Conservation (phyloP, 192 early-diverging fungal species). For the Entomortierella parvispora region DNA sequence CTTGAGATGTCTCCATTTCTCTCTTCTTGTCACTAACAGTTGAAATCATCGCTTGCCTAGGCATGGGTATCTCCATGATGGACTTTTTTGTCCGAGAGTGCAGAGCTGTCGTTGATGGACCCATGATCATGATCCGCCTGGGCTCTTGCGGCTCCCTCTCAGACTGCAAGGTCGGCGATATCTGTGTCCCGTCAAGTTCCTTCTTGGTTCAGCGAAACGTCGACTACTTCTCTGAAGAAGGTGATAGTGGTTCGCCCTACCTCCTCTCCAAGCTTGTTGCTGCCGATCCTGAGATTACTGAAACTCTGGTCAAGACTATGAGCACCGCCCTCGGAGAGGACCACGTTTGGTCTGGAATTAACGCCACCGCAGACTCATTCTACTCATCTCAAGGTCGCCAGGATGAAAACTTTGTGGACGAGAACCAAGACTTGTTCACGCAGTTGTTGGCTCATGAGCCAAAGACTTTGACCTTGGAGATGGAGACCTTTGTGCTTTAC, state of each 20-base stretch:
- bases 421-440: slow-evolving; percentile 72
- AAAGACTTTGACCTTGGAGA: slow-evolving; percentile 73
- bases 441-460: slow-evolving; percentile 60
- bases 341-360: slow-evolving; percentile 67
- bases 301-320: slow-evolving; percentile 47
- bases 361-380: slow-evolving; percentile 86
- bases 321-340: slow-evolving; percentile 46
- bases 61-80: slow-evolving; percentile 84
- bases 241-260: slow-evolving; percentile 61
- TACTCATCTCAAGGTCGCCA: slow-evolving; percentile 86
- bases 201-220: slow-evolving; percentile 77
- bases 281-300: slow-evolving; percentile 68
- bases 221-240: slow-evolving; percentile 70
- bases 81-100: slow-evolving; percentile 93
- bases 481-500: slow-evolving; percentile 89
- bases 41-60: slow-evolving; percentile 12
- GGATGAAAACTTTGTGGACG: slow-evolving; percentile 79
- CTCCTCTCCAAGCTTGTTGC: slow-evolving; percentile 66
- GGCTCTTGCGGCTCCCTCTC: slow-evolving; percentile 89
- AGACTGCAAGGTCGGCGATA: slow-evolving; percentile 62
- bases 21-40: neutral
- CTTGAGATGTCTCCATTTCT: neutral
- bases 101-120: slow-evolving; percentile 80
- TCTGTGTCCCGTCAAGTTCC: slow-evolving; percentile 76
- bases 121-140: slow-evolving; percentile 82